phyloP scores from a whole-genome alignment of 345 rosid species.

The Bruguiera gymnorhiza region DNA sequence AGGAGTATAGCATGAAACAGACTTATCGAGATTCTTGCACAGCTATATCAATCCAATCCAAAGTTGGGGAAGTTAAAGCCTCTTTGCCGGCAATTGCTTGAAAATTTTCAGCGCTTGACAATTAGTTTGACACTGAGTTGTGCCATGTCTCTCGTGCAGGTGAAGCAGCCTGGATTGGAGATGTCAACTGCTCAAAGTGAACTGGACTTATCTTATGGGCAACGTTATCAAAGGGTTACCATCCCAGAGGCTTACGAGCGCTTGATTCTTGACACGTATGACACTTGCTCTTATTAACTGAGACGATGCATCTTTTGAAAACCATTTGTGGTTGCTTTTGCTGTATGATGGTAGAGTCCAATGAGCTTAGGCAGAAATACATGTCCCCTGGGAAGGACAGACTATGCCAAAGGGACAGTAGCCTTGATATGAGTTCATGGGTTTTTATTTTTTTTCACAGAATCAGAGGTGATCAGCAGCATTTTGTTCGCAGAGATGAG shows the following conservation, averaged over 20 bases:
- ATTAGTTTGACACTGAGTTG: conserved; percentile 1
- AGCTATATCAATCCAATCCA: not conserved
- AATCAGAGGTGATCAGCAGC: conserved; percentile 96
- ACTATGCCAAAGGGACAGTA: not conserved
- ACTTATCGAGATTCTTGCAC: not conserved
- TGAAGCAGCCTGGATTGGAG: conserved; percentile 95
- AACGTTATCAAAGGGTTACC: conserved; percentile 75
- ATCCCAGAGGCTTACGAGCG: conserved; percentile 99
- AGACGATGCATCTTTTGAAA: not conserved
- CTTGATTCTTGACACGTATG: conserved; percentile 94
- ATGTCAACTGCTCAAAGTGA: conserved; percentile 94
- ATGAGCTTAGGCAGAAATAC: no score
- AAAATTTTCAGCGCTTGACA: not conserved
- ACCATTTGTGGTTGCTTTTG: conserved; percentile 3
- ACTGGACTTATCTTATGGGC: conserved; percentile 88
- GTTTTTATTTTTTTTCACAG: conserved; percentile 34
- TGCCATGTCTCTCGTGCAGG: conserved; percentile 47
- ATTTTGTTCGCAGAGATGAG: conserved; percentile 97
- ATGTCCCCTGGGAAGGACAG: no score
- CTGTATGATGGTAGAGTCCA: not conserved
- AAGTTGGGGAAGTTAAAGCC: not conserved
- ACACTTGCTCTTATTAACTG: not conserved
- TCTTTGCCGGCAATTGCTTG: not conserved
- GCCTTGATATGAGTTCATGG: not conserved
- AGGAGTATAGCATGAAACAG: not conserved